Evolutionary conservation across 2,329 filamentous ascomycete species (phyloP), one percentile per base, ranked within the genome.

Genomic region (Neofusicoccum sp.): DNA sequence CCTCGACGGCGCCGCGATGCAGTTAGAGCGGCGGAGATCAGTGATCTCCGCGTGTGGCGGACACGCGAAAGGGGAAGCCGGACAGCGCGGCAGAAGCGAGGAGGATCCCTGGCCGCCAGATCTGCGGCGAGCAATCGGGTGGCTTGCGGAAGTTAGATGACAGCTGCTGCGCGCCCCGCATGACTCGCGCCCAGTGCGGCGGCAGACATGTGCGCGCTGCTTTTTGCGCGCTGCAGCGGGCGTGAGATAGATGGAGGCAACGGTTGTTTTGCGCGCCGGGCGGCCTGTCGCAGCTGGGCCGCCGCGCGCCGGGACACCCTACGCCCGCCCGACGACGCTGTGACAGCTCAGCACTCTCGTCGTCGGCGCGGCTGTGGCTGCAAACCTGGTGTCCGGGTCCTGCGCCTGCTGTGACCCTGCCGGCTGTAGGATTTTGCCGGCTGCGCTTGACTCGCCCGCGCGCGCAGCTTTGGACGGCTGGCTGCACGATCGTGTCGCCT

Each of bases 401-500:
- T 8, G 39, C 29, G 41, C 29, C 54, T 58, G 54, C 39, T 58
- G 54, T 41, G 45, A 58, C 54, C 54, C 31, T 58, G 54, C 37
- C 54, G 9, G 39, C 11, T 22, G 54, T 11, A 58, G 54, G 54
- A 58, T 58, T 58, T 28, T 44, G 39, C 28, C 6, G 7, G 52
- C 28, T 14, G 29, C 39, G 22, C n/a, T 45, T 31, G 54, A 58
- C 54, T 58, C 54, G 39, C 14, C 37, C 52, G 39, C 52, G 3
- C 14, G n/a, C 11, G 36, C 22, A 56, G 50, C 50, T 16, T 33
- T 58, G 29, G 39, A 16, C 41, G 54, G 54, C 39, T 45, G n/a
- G 61, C 61, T 56, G 61, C 43, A 56, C 61, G 61, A 62, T 62
- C 61, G 61, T 62, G 61, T 62, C 56, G 61, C 61, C 49, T 56